Conservation (phyloP, 495 filamentous ascomycete species). For the Cladorrhinum samala region DNA sequence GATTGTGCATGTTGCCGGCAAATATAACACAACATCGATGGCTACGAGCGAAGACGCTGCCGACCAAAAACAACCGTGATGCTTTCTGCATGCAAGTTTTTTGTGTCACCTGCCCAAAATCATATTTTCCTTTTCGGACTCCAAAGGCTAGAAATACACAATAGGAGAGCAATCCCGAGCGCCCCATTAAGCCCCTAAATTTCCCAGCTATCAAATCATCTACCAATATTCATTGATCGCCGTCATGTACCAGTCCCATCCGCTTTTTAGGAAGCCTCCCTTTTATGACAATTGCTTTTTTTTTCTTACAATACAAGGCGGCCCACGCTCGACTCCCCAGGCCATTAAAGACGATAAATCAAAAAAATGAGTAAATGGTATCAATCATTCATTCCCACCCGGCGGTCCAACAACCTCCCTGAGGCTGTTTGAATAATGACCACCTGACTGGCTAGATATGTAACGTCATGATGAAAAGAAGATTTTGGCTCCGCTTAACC, state of each 20-base stretch:
- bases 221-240: constrained; percentile 14
- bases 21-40: no score
- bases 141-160: not conserved
- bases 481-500: constrained; percentile 32
- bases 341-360: constrained; percentile 19
- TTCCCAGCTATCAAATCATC: constrained; percentile 1
- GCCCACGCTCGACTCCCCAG: constrained; percentile 10
- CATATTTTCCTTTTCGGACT: not conserved
- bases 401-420: not conserved
- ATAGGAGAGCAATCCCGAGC: constrained; percentile 1
- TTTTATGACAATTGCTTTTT: constrained; percentile 18
- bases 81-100: no score
- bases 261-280: constrained; percentile 18
- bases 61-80: no score
- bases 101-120: not conserved
- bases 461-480: not conserved
- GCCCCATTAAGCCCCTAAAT: not conserved
- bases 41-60: no score
- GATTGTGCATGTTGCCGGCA: no score
- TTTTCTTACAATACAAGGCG: constrained; percentile 25
- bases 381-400: not conserved
- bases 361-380: constrained; percentile 14
- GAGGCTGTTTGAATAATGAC: constrained; percentile 1
- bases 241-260: constrained; percentile 16
- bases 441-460: not conserved